phyloP scores from a whole-genome alignment of 2,329 filamentous ascomycete species.

The Pestalotiopsis sp. region DNA sequence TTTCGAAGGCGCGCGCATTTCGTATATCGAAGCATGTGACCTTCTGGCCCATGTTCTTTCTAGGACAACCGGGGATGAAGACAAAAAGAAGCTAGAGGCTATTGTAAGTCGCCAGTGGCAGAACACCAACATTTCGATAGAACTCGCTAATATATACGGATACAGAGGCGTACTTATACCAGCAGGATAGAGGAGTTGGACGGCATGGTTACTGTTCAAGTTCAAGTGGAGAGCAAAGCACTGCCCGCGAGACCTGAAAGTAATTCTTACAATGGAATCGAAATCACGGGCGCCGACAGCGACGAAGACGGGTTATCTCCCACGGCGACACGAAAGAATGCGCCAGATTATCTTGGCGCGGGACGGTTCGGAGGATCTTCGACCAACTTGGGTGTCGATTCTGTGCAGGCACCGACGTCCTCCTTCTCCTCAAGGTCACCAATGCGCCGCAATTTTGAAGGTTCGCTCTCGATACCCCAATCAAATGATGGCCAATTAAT shows the following conservation, averaged over 20 bases:
- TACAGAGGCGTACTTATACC: slow-evolving; percentile 83
- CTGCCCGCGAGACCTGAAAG: slow-evolving; percentile 73
- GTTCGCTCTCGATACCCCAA: slow-evolving; percentile 45
- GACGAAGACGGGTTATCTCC: slow-evolving; percentile 47
- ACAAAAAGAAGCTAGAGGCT: slow-evolving; percentile 86
- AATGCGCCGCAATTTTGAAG: slow-evolving; percentile 38
- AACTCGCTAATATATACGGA: neutral
- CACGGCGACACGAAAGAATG: slow-evolving; percentile 55
- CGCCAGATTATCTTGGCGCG: slow-evolving; percentile 22
- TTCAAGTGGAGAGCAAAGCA: slow-evolving; percentile 65
- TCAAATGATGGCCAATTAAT: slow-evolving; percentile 62
- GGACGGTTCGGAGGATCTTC: slow-evolving; percentile 19
- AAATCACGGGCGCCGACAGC: slow-evolving; percentile 36
- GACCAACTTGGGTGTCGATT: slow-evolving; percentile 26
- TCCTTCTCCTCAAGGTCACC: slow-evolving; percentile 58
- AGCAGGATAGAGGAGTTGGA: slow-evolving; percentile 86
- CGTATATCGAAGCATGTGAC: slow-evolving; percentile 88
- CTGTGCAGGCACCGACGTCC: slow-evolving; percentile 47
- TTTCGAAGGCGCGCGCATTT: slow-evolving; percentile 85
- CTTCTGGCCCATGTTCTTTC: slow-evolving; percentile 86
- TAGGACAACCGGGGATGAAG: slow-evolving; percentile 81
- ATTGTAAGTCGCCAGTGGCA: slow-evolving; percentile 67
- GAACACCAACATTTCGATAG: neutral
- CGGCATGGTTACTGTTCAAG: slow-evolving; percentile 63
- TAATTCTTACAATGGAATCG: slow-evolving; percentile 50